Conservation (phyloP, 1,284 basidiomycete species). For the Papiliotrema flavescens region DNA sequence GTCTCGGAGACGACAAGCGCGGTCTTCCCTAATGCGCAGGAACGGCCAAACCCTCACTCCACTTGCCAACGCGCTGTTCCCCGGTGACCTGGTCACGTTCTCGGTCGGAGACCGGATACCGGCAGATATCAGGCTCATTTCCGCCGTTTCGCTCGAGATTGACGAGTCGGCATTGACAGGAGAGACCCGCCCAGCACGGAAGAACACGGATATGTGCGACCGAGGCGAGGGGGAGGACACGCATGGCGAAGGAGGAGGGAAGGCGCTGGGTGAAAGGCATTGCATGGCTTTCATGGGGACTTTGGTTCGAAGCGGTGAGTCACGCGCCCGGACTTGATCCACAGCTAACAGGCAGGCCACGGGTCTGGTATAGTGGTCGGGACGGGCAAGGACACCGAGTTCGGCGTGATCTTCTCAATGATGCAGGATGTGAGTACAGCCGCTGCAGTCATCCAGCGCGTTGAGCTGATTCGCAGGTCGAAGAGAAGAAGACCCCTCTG, state of each 20-base stretch:
- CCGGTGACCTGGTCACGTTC: conserved; percentile 88
- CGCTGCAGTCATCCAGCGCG: too few relatives aligned
- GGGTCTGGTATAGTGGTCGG: conserved; percentile 86
- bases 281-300: conserved; percentile 98
- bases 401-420: conserved; percentile 95
- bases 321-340: not conserved
- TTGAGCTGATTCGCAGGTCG: conserved; percentile 56
- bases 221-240: conserved; percentile 41
- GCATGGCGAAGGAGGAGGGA: conserved; percentile 54
- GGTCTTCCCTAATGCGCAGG: conserved; percentile 43
- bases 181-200: conserved; percentile 78
- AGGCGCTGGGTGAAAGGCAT: conserved; percentile 76
- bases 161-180: conserved; percentile 95
- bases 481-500: conserved; percentile 88
- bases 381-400: conserved; percentile 85
- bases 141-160: conserved; percentile 79
- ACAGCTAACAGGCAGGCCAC: conserved; percentile 55
- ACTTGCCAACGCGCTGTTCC: conserved; percentile 90
- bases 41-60: conserved; percentile 71
- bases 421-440: conserved; percentile 92
- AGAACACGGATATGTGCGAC: conserved; percentile 60
- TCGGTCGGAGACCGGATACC: conserved; percentile 86
- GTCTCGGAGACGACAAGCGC: conserved; percentile 16
- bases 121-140: conserved; percentile 80
- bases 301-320: conserved; percentile 79